Evolutionary conservation across 805 yeast genomes (phyloP).

Genomic region (Cyberlindnera amylophila): DNA sequence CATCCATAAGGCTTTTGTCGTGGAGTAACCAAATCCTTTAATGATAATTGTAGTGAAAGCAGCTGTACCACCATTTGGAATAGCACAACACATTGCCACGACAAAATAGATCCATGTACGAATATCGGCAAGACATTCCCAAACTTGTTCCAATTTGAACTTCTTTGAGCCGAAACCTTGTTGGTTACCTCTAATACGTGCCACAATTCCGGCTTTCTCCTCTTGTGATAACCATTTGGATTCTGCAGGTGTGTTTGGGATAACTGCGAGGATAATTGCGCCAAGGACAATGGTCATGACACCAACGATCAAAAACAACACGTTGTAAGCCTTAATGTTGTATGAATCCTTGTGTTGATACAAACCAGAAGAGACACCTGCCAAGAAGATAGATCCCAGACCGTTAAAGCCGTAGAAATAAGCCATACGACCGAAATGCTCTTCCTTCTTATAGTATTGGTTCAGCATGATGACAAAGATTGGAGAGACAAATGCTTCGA

Average conservation of each 20-base stretch:
- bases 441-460: slow-evolving; percentile 24
- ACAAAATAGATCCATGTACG: slow-evolving; percentile 38
- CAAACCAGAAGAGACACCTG: slow-evolving; percentile 43
- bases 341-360: slow-evolving; percentile 25
- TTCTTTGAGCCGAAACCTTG: slow-evolving; percentile 41
- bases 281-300: slow-evolving; percentile 46
- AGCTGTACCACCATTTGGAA: slow-evolving; percentile 45
- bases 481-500: slow-evolving; percentile 40
- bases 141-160: slow-evolving; percentile 35
- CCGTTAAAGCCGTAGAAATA: slow-evolving; percentile 28
- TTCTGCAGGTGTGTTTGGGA: slow-evolving; percentile 45
- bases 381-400: slow-evolving; percentile 38
- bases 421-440: slow-evolving; percentile 33
- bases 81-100: slow-evolving; percentile 30
- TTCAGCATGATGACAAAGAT: slow-evolving; percentile 20
- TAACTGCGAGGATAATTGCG: slow-evolving; percentile 34
- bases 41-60: slow-evolving; percentile 41
- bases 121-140: slow-evolving; percentile 29
- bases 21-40: slow-evolving; percentile 36
- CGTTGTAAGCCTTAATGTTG: slow-evolving; percentile 46
- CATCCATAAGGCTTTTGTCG: slow-evolving; percentile 29
- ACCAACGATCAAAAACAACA: slow-evolving; percentile 51
- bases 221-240: slow-evolving; percentile 37
- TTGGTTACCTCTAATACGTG: slow-evolving; percentile 40
- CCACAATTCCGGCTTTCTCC: slow-evolving; percentile 40